These are phyloP conservation scores for Taiozyma sp. DNA, from an alignment of 1,139 yeast species.

Conservation along the genomic window DNA sequence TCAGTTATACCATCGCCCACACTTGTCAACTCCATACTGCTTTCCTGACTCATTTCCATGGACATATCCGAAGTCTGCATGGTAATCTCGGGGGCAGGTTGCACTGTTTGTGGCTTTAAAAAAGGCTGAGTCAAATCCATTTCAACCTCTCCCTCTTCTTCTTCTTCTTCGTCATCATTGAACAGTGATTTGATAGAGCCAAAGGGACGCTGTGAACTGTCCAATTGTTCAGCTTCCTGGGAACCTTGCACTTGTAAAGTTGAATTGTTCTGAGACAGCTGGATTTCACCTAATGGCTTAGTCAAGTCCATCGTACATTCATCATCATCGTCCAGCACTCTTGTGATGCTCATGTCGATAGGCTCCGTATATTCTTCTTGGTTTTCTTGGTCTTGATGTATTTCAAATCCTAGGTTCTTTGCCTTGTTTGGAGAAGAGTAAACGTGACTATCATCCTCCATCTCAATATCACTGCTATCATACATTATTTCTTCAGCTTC, in stretches of 20 bases:
- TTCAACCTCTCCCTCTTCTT: constrained; percentile 10
- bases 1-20: constrained; percentile 18
- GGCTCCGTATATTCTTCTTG: constrained; percentile 17
- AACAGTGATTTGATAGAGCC: constrained; percentile 24
- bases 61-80: not conserved
- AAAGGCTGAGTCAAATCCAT: constrained; percentile 22
- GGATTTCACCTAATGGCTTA: constrained; percentile 21
- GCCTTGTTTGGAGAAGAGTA: constrained; percentile 17
- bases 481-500: constrained; percentile 17
- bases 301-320: constrained; percentile 30
- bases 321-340: constrained; percentile 12
- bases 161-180: constrained; percentile 16
- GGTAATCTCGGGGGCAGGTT: too few species aligned
- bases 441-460: constrained; percentile 22
- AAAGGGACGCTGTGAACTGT: constrained; percentile 18
- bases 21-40: constrained; percentile 15
- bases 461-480: constrained; percentile 23
- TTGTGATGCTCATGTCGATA: constrained; percentile 19
- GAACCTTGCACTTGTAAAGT: constrained; percentile 1
- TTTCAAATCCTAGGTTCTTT: constrained; percentile 9
- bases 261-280: constrained; percentile 3
- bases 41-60: constrained; percentile 2
- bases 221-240: not conserved
- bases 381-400: constrained; percentile 15
- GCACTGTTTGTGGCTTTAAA: not conserved